phyloP scores from a whole-genome alignment of 352 stramenopile genomes.

The Phytophthora lateralis region DNA sequence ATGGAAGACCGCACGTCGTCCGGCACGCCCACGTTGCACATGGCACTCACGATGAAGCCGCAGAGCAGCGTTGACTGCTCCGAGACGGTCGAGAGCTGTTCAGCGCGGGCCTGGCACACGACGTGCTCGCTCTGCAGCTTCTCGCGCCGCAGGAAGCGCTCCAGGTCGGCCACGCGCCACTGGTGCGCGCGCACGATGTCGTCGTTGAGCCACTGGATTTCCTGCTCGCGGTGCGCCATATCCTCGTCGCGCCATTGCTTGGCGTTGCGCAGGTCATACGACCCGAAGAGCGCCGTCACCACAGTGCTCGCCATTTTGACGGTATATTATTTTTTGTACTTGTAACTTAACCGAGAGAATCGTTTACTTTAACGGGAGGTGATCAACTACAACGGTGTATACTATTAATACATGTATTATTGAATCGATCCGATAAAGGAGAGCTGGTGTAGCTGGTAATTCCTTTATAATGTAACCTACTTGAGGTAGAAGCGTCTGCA shows the following conservation, averaged over 20 bases:
- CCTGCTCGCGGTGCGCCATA: conserved; percentile 64
- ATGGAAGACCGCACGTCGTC: conserved; percentile 31
- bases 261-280: conserved; percentile 76
- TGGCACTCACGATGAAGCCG: conserved; percentile 74
- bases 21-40: conserved; percentile 64
- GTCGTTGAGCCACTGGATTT: conserved; percentile 83
- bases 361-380: too few relatives aligned
- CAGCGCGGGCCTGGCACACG: conserved; percentile 62
- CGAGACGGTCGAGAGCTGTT: conserved; percentile 74
- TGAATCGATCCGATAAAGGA: too few relatives aligned
- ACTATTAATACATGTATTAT: too few relatives aligned
- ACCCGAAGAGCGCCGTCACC: conserved; percentile 76
- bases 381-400: too few relatives aligned
- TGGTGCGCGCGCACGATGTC: conserved; percentile 69
- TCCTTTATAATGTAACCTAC: too few relatives aligned
- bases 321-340: too few relatives aligned
- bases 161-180: conserved; percentile 72
- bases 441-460: too few relatives aligned
- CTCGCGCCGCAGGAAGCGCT: conserved; percentile 65
- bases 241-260: conserved; percentile 83
- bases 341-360: too few relatives aligned
- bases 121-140: conserved; percentile 72
- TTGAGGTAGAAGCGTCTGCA: too few relatives aligned
- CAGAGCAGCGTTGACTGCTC: conserved; percentile 71
- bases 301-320: conserved; percentile 62